Percentiles rank a stretch among this genome's conserved stretches.
Evolutionary conservation across 305 asterid species (phyloP).

Genomic region (Coffea humblotiana): DNA sequence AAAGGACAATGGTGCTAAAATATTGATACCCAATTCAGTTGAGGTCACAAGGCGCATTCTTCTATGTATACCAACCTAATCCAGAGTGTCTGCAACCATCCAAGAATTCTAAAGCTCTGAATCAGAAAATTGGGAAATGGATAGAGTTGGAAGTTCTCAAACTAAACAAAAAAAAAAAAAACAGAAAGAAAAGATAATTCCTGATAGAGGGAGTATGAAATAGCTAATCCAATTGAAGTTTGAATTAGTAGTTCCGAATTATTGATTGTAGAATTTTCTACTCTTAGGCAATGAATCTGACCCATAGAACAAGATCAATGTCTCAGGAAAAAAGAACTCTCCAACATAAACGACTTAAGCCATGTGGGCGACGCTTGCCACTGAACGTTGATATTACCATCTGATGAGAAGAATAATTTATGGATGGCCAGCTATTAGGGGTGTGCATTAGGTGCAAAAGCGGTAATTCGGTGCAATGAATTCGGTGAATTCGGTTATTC

Average conservation of each 20-base stretch:
- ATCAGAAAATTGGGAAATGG: not conserved
- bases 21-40: not conserved
- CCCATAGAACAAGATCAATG: not conserved
- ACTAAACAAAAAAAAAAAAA: no score
- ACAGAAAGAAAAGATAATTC: not conserved
- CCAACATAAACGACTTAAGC: not conserved
- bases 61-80: not conserved
- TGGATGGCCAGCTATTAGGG: not conserved
- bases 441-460: no score
- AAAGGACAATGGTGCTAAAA: conserved; percentile 29
- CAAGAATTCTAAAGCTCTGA: not conserved
- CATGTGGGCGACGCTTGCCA: not conserved
- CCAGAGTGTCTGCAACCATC: not conserved
- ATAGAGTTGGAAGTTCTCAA: not conserved
- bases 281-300: not conserved
- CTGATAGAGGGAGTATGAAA: not conserved
- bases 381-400: not conserved
- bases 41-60: not conserved
- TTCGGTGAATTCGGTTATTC: no score
- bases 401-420: not conserved
- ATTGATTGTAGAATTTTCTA: not conserved
- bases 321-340: not conserved
- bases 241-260: not conserved
- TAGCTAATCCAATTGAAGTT: not conserved
- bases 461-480: no score